A percentile compares a stretch with the other conserved stretches of the same genome.
These are phyloP conservation scores for Nothophoma quercina DNA, from an alignment of 2,329 filamentous ascomycete species.

Conservation along the genomic window DNA sequence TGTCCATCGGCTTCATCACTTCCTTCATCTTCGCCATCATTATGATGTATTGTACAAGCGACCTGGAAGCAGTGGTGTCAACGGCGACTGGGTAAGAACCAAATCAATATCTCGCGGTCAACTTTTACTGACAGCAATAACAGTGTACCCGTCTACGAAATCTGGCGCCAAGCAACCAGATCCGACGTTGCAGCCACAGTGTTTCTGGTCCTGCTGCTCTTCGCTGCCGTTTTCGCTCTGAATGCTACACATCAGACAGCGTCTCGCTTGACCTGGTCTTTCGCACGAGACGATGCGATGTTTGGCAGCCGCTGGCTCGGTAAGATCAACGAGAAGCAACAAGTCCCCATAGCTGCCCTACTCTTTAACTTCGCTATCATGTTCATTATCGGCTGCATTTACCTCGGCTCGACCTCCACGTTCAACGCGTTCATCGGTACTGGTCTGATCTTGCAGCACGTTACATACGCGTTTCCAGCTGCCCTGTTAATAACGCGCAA, in stretches of 20 bases:
- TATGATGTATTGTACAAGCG: slow-evolving; percentile 25
- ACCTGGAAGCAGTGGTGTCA: slow-evolving; percentile 20
- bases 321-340: slow-evolving; percentile 17
- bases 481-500: slow-evolving; percentile 35
- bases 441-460: slow-evolving; percentile 32
- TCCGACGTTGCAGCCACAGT: slow-evolving; percentile 22
- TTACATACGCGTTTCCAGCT: slow-evolving; percentile 40
- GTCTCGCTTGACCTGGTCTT: slow-evolving; percentile 28
- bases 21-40: slow-evolving; percentile 23
- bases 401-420: slow-evolving; percentile 26
- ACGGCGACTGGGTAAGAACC: slow-evolving; percentile 21
- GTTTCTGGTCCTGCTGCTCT: slow-evolving; percentile 18
- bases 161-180: slow-evolving; percentile 27
- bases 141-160: slow-evolving; percentile 25
- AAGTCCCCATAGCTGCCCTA: slow-evolving; percentile 22
- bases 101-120: neutral
- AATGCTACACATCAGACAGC: slow-evolving; percentile 26
- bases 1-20: slow-evolving; percentile 33
- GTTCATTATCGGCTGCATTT: slow-evolving; percentile 29
- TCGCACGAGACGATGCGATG: slow-evolving; percentile 25
- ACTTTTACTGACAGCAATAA: neutral
- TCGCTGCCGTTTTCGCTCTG: slow-evolving; percentile 20
- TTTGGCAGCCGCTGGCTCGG: slow-evolving; percentile 23
- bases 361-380: slow-evolving; percentile 26
- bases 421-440: slow-evolving; percentile 30